A percentile compares a stretch with the other conserved stretches of the same genome.
phyloP scores from a whole-genome alignment of 2,329 filamentous ascomycete species.

The Alternaria sp. region DNA sequence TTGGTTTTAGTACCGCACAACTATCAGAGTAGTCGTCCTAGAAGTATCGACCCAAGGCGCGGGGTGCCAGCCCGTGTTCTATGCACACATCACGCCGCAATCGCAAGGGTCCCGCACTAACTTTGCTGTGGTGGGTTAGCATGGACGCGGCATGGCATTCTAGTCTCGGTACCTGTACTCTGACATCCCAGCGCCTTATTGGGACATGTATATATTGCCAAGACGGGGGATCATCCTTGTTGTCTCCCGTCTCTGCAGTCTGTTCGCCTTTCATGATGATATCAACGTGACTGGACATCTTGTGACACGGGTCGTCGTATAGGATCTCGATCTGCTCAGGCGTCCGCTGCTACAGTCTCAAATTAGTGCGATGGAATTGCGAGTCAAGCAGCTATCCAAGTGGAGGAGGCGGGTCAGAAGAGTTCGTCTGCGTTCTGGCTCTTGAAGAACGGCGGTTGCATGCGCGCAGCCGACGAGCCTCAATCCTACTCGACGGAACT shows the following conservation, averaged over 20 bases:
- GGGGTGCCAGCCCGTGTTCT: slow-evolving; percentile 7
- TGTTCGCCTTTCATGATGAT: not conserved
- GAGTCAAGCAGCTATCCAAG: slow-evolving; percentile 5
- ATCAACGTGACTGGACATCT: not conserved
- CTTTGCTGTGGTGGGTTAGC: slow-evolving; percentile 10
- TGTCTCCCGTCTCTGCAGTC: not conserved
- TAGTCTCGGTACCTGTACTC: slow-evolving; percentile 12
- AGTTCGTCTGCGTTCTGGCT: slow-evolving; percentile 9
- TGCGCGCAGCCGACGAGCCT: not conserved
- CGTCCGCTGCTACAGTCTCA: not conserved
- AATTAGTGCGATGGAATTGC: not conserved
- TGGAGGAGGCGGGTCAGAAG: slow-evolving; percentile 1
- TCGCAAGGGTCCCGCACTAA: not conserved
- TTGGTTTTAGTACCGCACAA: slow-evolving; percentile 5
- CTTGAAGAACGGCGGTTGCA: not conserved
- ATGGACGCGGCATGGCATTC: slow-evolving; percentile 8
- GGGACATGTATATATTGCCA: slow-evolving; percentile 5
- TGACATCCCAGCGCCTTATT: slow-evolving; percentile 8
- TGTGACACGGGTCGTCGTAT: not conserved
- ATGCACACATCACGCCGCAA: slow-evolving; percentile 10
- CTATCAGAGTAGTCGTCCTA: not conserved
- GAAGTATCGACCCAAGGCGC: slow-evolving; percentile 3
- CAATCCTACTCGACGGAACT: not conserved
- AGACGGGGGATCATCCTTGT: not conserved
- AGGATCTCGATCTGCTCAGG: too few relatives aligned